phyloP scores from a whole-genome alignment of 2,329 filamentous ascomycete species.

The Cladophialophora exuberans region DNA sequence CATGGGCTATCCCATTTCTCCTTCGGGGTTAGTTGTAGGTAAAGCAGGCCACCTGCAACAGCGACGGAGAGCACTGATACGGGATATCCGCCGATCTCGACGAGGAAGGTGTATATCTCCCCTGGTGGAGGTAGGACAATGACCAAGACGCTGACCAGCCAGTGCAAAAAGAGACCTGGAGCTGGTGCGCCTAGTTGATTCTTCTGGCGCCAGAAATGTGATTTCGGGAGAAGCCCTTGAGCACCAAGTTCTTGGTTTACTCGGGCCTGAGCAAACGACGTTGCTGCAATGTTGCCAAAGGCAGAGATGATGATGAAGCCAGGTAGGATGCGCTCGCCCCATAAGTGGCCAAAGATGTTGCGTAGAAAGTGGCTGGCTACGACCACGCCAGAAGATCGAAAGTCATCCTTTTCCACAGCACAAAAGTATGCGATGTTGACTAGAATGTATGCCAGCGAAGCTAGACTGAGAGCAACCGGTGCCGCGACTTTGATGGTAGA shows the following conservation, averaged over 20 bases:
- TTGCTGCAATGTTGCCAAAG: conserved; percentile 62
- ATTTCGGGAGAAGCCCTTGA: conserved; percentile 68
- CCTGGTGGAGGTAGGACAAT: conserved; percentile 68
- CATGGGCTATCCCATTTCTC: conserved; percentile 59
- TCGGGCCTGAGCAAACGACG: conserved; percentile 57
- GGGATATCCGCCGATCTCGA: conserved; percentile 40
- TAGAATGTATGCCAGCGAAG: conserved; percentile 60
- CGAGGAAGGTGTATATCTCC: conserved; percentile 68
- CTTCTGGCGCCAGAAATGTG: conserved; percentile 69
- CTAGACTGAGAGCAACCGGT: conserved; percentile 57
- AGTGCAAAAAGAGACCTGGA: conserved; percentile 51
- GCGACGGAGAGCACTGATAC: conserved; percentile 37
- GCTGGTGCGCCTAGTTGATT: conserved; percentile 68
- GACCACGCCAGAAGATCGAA: conserved; percentile 57
- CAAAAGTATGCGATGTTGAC: conserved; percentile 64
- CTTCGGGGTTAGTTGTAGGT: conserved; percentile 43
- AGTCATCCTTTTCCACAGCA: conserved; percentile 59
- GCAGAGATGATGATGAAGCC: conserved; percentile 56
- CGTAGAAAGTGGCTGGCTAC: conserved; percentile 62
- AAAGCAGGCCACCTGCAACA: conserved; percentile 53
- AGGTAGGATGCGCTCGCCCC: conserved; percentile 48
- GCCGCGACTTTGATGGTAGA: conserved; percentile 61
- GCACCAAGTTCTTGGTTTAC: conserved; percentile 68
- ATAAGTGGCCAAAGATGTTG: conserved; percentile 53
- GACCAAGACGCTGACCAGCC: conserved; percentile 58